A percentile compares a stretch with the other conserved stretches of the same genome.
Conservation (phyloP, 805 yeast genomes). For the Clavispora phyllophila region DNA sequence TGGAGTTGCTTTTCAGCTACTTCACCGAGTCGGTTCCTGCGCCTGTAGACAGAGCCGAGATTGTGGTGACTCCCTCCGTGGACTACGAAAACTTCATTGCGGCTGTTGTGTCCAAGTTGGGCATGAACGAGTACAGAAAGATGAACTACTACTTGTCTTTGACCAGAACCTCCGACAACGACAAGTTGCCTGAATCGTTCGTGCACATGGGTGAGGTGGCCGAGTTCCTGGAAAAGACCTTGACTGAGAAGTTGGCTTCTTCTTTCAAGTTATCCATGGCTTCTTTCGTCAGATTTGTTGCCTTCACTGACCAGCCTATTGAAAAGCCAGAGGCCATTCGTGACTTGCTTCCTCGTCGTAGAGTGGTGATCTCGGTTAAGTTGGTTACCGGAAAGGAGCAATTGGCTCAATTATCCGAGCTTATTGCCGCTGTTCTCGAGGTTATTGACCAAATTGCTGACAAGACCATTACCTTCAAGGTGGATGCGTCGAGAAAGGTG, state of each 20-base stretch:
- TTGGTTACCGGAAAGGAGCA: slow-evolving; percentile 49
- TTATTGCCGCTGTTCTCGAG: slow-evolving; percentile 53
- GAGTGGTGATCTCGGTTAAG: slow-evolving; percentile 50
- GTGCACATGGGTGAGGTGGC: slow-evolving; percentile 87
- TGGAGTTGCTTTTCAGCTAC: slow-evolving; percentile 59
- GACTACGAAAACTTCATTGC: slow-evolving; percentile 67
- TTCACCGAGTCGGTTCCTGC: slow-evolving; percentile 52
- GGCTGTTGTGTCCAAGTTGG: slow-evolving; percentile 79
- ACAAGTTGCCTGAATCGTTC: slow-evolving; percentile 63
- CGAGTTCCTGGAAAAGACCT: slow-evolving; percentile 68
- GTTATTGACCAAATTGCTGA: slow-evolving; percentile 57
- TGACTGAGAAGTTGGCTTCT: slow-evolving; percentile 39
- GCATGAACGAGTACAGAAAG: slow-evolving; percentile 72
- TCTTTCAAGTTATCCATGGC: slow-evolving; percentile 42
- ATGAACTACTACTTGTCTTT: slow-evolving; percentile 78
- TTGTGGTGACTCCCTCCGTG: slow-evolving; percentile 54
- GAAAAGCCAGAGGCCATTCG: slow-evolving; percentile 59
- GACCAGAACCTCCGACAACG: slow-evolving; percentile 74
- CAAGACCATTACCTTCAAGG: slow-evolving; percentile 49
- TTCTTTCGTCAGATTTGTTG: slow-evolving; percentile 55
- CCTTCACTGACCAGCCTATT: slow-evolving; percentile 80
- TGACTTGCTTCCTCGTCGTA: slow-evolving; percentile 51
- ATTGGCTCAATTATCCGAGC: slow-evolving; percentile 40
- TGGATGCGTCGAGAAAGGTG: slow-evolving; percentile 73
- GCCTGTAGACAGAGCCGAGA: slow-evolving; percentile 53